phyloP scores from a whole-genome alignment of 192 early-diverging fungal genomes.

The Lunasporangiospora selenospora region DNA sequence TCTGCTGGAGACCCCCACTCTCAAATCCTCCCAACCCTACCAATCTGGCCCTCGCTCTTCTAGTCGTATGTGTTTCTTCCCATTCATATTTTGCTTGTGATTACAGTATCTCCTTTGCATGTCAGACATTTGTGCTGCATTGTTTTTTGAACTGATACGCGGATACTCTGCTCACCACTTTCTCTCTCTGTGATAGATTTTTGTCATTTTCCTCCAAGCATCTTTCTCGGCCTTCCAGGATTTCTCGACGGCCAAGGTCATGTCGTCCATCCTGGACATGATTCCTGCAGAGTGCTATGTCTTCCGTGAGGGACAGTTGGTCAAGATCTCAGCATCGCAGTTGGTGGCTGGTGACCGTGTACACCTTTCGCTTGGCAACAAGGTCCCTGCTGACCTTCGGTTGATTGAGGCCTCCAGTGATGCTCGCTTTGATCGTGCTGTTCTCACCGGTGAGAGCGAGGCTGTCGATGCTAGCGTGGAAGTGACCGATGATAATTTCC shows the following conservation, averaged over 20 bases:
- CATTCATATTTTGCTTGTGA: too few relatives aligned
- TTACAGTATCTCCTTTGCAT: not conserved
- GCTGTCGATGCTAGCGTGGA: conserved; percentile 67
- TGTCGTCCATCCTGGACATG: conserved; percentile 80
- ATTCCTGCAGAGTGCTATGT: conserved; percentile 71
- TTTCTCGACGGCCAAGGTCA: conserved; percentile 69
- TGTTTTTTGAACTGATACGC: too few relatives aligned
- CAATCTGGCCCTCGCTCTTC: conserved; percentile 67
- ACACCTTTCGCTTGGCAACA: conserved; percentile 67
- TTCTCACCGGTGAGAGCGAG: conserved; percentile 81
- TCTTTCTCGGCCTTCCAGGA: conserved; percentile 76
- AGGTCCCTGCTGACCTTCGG: conserved; percentile 83
- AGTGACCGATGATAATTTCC: conserved; percentile 73
- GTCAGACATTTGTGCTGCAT: not conserved
- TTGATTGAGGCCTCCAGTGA: conserved; percentile 73
- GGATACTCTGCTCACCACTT: not conserved
- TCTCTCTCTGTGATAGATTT: conserved; percentile 30
- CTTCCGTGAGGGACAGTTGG: conserved; percentile 68
- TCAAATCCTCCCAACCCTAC: conserved; percentile 53
- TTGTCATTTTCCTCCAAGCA: conserved; percentile 76
- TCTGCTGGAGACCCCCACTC: conserved; percentile 69
- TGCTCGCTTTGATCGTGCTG: conserved; percentile 78
- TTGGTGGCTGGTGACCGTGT: conserved; percentile 86
- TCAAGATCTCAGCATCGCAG: conserved; percentile 57
- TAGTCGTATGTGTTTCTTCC: conserved; percentile 39